phyloP scores from a whole-genome alignment of 345 rosid species.

The Atalantia buxifolia region DNA sequence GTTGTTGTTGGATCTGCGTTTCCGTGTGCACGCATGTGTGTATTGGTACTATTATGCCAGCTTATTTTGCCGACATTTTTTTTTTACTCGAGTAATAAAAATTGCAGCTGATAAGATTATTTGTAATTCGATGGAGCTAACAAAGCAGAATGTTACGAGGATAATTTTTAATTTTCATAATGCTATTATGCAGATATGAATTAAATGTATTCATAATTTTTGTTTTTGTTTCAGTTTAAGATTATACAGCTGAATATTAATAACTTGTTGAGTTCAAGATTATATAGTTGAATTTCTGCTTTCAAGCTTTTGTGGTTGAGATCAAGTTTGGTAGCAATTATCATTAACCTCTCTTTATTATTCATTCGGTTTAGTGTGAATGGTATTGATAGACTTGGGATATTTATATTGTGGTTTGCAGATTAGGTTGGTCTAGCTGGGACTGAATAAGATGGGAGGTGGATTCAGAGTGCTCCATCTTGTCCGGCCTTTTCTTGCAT shows the following conservation, averaged over 20 bases:
- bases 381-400: background rate
- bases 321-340: no score
- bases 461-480: slow-evolving; percentile 79
- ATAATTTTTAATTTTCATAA: background rate
- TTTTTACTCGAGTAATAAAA: no score
- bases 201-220: background rate
- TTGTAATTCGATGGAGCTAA: background rate
- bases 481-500: slow-evolving; percentile 66
- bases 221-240: background rate
- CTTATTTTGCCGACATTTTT: background rate
- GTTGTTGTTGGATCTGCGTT: slow-evolving; percentile 3
- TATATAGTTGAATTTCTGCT: background rate
- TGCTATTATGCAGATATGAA: background rate
- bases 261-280: background rate
- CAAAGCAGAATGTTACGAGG: background rate
- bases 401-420: background rate
- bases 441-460: slow-evolving; percentile 47
- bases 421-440: slow-evolving; percentile 3
- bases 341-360: background rate
- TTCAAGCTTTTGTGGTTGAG: background rate
- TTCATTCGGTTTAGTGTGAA: background rate
- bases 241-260: background rate
- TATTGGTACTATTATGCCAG: background rate
- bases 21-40: background rate
- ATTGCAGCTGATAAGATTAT: background rate